These are phyloP conservation scores for Ziziphus jujuba DNA, from an alignment of 306 rosid genomes.

Conservation along the genomic window DNA sequence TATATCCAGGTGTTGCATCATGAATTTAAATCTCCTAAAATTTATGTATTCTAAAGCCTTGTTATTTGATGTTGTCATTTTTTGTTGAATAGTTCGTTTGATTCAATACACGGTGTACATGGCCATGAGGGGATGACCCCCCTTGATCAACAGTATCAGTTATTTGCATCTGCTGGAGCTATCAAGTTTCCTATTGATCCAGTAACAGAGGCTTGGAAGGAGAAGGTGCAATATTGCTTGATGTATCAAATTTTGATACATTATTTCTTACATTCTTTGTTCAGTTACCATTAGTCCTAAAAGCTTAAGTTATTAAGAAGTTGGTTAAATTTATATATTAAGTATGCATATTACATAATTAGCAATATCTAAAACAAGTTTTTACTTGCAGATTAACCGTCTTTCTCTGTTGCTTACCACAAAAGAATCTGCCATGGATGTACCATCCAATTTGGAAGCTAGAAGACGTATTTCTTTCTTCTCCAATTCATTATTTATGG, in stretches of 20 bases:
- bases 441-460: slow-evolving; percentile 96
- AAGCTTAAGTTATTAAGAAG: too few species aligned
- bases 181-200: slow-evolving; percentile 79
- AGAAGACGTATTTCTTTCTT: slow-evolving; percentile 92
- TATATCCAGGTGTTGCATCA: slow-evolving; percentile 56
- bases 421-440: slow-evolving; percentile 99
- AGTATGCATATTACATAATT: too few species aligned
- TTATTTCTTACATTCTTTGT: background rate
- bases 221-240: slow-evolving; percentile 57
- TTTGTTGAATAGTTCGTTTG: slow-evolving; percentile 59
- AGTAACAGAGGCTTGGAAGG: slow-evolving; percentile 80
- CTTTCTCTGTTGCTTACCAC: slow-evolving; percentile 78
- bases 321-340: too few species aligned
- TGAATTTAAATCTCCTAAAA: slow-evolving; percentile 2
- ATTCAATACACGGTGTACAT: slow-evolving; percentile 66
- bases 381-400: slow-evolving; percentile 66
- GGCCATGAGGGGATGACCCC: slow-evolving; percentile 74
- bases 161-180: slow-evolving; percentile 95
- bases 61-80: slow-evolving; percentile 10
- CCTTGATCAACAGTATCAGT: slow-evolving; percentile 68
- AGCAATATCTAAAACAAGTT: background rate
- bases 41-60: background rate
- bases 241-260: background rate
- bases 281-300: too few species aligned
- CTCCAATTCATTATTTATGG: slow-evolving; percentile 94